Percentiles rank a stretch among this genome's conserved stretches.
Conservation (phyloP, 192 early-diverging fungal species). For the Linderina pennispora region DNA sequence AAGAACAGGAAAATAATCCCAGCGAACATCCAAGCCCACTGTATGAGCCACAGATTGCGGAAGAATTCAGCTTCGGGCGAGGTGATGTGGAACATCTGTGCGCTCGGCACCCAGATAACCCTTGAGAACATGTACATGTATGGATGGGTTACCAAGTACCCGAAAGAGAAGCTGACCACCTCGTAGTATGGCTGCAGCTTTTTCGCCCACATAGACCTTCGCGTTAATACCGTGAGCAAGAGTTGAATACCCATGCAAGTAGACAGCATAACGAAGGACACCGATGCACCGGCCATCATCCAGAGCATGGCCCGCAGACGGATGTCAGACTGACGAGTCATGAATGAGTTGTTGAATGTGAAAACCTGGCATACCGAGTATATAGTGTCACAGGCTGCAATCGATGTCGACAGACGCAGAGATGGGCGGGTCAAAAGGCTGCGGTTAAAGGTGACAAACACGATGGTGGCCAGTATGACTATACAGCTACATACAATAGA, state of each 20-base stretch:
- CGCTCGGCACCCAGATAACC: conserved; percentile 17
- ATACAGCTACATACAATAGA: conserved; percentile 19
- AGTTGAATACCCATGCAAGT: conserved; percentile 20
- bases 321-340: conserved; percentile 22
- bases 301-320: conserved; percentile 33
- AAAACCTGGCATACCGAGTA: conserved; percentile 36
- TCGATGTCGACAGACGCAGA: conserved; percentile 25
- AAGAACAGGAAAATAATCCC: conserved; percentile 11
- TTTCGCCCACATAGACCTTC: conserved; percentile 1
- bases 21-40: conserved; percentile 33
- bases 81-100: conserved; percentile 31
- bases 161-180: conserved; percentile 14
- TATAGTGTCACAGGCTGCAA: conserved; percentile 28
- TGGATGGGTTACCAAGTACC: conserved; percentile 33
- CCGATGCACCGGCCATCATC: conserved; percentile 28
- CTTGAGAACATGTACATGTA: conserved; percentile 31
- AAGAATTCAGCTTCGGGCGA: conserved; percentile 12
- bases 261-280: conserved; percentile 26
- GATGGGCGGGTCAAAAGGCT: conserved; percentile 4
- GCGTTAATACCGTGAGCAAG: conserved; percentile 1
- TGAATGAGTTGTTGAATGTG: conserved; percentile 28
- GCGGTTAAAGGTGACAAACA: neutral
- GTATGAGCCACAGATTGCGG: conserved; percentile 24
- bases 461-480: conserved; percentile 8
- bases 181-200: conserved; percentile 27